These are phyloP conservation scores for Pseudogymnoascus sp. DNA, from an alignment of 2,329 filamentous ascomycete genomes.

Conservation along the genomic window DNA sequence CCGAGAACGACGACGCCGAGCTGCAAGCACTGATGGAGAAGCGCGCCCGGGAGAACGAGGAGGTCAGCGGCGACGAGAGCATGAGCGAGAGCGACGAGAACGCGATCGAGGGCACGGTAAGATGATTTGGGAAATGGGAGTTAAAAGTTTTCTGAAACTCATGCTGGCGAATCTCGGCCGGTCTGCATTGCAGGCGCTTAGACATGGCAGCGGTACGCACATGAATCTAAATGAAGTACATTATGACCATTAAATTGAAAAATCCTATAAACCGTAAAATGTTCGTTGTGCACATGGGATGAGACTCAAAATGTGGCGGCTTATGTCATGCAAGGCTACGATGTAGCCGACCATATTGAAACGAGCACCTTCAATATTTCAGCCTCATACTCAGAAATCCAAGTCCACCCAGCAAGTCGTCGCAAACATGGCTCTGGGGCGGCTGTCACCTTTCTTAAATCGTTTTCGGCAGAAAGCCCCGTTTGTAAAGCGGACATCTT, in stretches of 20 bases:
- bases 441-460: conserved; percentile 17
- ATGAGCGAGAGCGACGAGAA: conserved; percentile 92
- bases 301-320: background rate
- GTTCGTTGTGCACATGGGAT: background rate
- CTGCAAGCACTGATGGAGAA: conserved; percentile 98
- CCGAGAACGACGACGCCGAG: conserved; percentile 95
- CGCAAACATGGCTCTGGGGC: conserved; percentile 11
- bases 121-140: conserved; percentile 12
- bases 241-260: conserved; percentile 10
- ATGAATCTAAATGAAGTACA: conserved; percentile 9
- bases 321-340: conserved; percentile 10
- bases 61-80: conserved; percentile 96
- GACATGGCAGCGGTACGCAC: conserved; percentile 6
- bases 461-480: conserved; percentile 4
- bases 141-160: conserved; percentile 12
- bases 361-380: conserved; percentile 1
- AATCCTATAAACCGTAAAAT: conserved; percentile 4
- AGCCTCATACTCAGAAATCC: background rate
- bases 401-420: background rate
- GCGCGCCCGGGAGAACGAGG: conserved; percentile 92
- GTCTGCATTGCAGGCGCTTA: conserved; percentile 13
- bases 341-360: conserved; percentile 3
- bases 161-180: conserved; percentile 10
- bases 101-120: conserved; percentile 46
- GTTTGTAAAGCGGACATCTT: conserved; percentile 29